Conservation (phyloP, 345 rosid genomes). For the Euphorbia pulcherrima region DNA sequence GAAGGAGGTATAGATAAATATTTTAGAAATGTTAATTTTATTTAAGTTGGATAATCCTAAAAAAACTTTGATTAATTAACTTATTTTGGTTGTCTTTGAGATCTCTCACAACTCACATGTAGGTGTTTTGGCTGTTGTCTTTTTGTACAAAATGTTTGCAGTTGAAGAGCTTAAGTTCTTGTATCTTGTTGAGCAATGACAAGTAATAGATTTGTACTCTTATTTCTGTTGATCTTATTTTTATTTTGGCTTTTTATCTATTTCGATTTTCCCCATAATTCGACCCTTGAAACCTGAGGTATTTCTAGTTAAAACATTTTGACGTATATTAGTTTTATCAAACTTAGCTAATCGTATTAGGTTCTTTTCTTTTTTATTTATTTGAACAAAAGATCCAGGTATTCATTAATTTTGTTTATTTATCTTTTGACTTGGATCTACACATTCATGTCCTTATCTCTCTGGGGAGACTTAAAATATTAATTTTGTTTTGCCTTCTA, state of each 20-base stretch:
- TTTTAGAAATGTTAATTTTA: conserved; percentile 16
- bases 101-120: conserved; percentile 33
- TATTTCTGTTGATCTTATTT: background rate
- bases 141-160: conserved; percentile 43
- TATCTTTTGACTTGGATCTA: conserved; percentile 10
- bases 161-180: conserved; percentile 31
- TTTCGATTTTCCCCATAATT: no score
- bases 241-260: no score
- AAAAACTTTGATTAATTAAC: background rate
- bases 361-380: background rate
- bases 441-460: background rate
- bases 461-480: background rate
- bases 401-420: background rate
- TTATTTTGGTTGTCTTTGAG: conserved; percentile 7
- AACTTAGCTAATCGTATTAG: no score
- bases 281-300: no score
- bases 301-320: no score
- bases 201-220: conserved; percentile 13
- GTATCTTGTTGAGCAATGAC: conserved; percentile 10
- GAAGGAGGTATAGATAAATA: conserved; percentile 12
- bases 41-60: conserved; percentile 9
- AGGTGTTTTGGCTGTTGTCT: conserved; percentile 31
- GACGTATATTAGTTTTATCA: no score
- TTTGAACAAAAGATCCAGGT: background rate
- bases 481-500: background rate